Percentiles rank a stretch among this genome's conserved stretches.
phyloP scores from a whole-genome alignment of 1,284 basidiomycete genomes.

The Sporisorium graminicola region DNA sequence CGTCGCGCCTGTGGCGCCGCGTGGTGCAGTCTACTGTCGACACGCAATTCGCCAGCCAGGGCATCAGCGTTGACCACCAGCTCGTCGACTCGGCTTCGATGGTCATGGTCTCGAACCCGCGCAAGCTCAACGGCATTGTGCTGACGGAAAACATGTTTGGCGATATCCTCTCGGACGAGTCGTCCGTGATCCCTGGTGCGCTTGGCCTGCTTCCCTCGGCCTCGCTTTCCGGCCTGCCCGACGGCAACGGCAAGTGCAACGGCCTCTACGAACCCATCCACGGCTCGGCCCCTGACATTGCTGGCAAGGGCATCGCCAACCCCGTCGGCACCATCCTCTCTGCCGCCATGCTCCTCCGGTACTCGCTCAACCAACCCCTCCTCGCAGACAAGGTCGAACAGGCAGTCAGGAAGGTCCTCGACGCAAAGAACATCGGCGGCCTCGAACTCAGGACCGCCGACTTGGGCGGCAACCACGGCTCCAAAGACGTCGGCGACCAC shows the following conservation, averaged over 20 bases:
- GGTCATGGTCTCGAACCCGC: slow-evolving; percentile 91
- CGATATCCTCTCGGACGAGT: slow-evolving; percentile 89
- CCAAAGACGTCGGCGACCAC: slow-evolving; percentile 85
- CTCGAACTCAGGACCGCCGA: slow-evolving; percentile 86
- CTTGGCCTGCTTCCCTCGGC: slow-evolving; percentile 96
- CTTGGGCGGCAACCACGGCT: slow-evolving; percentile 82
- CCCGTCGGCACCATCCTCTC: slow-evolving; percentile 97
- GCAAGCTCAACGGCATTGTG: slow-evolving; percentile 90
- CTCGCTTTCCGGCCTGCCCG: slow-evolving; percentile 90
- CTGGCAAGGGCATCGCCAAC: slow-evolving; percentile 93
- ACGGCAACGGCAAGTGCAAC: slow-evolving; percentile 76
- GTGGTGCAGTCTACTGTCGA: slow-evolving; percentile 67
- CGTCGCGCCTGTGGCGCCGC: slow-evolving; percentile 92
- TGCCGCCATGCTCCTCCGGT: slow-evolving; percentile 92
- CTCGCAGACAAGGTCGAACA: slow-evolving; percentile 87
- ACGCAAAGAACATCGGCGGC: slow-evolving; percentile 80
- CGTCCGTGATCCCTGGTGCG: slow-evolving; percentile 96
- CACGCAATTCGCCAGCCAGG: slow-evolving; percentile 56
- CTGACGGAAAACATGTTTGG: slow-evolving; percentile 69
- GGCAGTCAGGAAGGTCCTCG: slow-evolving; percentile 89
- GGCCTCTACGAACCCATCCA: slow-evolving; percentile 95
- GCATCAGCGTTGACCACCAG: slow-evolving; percentile 73
- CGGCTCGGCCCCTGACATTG: slow-evolving; percentile 87
- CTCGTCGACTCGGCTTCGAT: slow-evolving; percentile 97
- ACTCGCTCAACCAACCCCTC: slow-evolving; percentile 84